Conservation (phyloP, 768 basidiomycete genomes). For the Fistulinella prunicolor region DNA sequence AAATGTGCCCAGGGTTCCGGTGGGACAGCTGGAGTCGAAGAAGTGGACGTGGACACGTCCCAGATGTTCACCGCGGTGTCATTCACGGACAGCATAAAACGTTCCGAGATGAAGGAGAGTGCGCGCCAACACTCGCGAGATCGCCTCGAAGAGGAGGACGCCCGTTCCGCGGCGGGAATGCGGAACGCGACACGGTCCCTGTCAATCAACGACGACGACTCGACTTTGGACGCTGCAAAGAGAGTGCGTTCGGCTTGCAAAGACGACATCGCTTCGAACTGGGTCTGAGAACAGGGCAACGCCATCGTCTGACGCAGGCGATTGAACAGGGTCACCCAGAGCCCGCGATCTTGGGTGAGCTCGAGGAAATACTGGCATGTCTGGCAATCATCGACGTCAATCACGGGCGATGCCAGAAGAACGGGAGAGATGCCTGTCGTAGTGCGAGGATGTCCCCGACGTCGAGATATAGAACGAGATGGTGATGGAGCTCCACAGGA, state of each 20-base stretch:
- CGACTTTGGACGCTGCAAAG: not conserved
- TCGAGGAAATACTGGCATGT: not conserved
- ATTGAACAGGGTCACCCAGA: not conserved
- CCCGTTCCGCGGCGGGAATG: not conserved
- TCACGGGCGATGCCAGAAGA: no score
- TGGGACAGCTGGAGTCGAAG: not conserved
- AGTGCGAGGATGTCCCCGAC: not conserved
- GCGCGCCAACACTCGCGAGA: not conserved
- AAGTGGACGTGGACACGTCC: not conserved
- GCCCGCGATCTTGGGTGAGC: not conserved
- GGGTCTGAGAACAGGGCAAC: not conserved
- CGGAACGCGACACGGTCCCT: not conserved
- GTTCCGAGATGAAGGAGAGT: not conserved
- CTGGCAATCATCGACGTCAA: not conserved
- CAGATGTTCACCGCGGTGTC: not conserved
- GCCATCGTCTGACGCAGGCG: not conserved
- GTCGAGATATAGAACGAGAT: slow-evolving; percentile 12
- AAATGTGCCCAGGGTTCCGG: not conserved
- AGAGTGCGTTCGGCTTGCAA: not conserved
- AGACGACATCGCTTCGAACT: not conserved
- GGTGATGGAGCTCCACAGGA: slow-evolving; percentile 18
- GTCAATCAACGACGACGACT: not conserved
- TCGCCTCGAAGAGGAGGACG: no score
- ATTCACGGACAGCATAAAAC: not conserved
- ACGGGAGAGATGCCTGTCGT: not conserved